Evolutionary conservation across 306 rosid species (phyloP), one percentile per base, ranked within the genome.

Genomic region (Vigna angularis): DNA sequence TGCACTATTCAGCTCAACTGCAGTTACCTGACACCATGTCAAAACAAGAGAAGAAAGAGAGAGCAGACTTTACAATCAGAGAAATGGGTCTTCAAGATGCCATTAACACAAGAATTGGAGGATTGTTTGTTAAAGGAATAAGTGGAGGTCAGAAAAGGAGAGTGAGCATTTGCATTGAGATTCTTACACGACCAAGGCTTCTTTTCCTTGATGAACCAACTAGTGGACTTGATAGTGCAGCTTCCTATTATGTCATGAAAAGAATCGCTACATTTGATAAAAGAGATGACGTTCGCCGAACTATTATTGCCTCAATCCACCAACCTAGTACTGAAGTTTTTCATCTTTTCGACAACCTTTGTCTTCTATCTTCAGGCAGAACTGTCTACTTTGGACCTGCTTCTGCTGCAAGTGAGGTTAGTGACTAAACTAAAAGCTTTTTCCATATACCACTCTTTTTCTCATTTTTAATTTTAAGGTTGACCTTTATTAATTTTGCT

Each of bases 211-310:
- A 86, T 75, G 89, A 86, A 65, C 89, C 87, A 42, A 83, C 89
- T 0, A 86, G 89, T 71, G 95, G 95, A 18, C 81, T 92, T 5
- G 97, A 92, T 16, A 92, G 97, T 64, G 97, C 97, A 9, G 95
- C 97, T 12, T 90, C 97, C 9, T 88, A 84, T 26, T 88, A 88
- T 68, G 95, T 92, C 7, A 90, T 92, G 90, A 90, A 75, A 50
- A 79, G 90, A 81, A 88, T 92, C 3, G 88, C 93, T 1, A 45
- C 72, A 32, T 68, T 82, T 4, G 82, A 75, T 14, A 51, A 79
- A 49, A 78, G 22, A 50, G 88, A 79, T 56, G 86, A 81, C 5
- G 66, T 56, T 53, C 67, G 68, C 14, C 90, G 88, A 49, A 90
- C 93, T 9, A 40, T 87, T 4, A 49, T 88, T 61, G 87, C 91